Evolutionary conservation across 768 basidiomycete genomes (phyloP).

Genomic region (Albatrellus ellisii): DNA sequence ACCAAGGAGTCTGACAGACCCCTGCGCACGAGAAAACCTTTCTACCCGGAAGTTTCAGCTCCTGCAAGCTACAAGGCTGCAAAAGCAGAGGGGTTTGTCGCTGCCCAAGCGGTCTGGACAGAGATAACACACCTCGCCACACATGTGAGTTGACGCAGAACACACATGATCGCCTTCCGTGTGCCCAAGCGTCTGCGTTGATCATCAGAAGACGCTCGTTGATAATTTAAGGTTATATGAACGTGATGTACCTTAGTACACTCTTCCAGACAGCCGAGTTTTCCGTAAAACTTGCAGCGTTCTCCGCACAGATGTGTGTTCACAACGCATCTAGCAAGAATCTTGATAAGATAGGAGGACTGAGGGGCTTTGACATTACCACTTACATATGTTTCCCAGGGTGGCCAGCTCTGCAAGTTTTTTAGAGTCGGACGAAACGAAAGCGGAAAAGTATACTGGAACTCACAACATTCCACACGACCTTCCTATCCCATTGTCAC

Average conservation of each 20-base stretch:
- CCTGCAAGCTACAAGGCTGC: conserved; percentile 11
- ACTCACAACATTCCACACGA: conserved; percentile 37
- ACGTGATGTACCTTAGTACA: conserved; percentile 35
- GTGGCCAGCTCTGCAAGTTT: conserved; percentile 39
- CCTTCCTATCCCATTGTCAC: conserved; percentile 19
- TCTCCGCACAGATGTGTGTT: conserved; percentile 42
- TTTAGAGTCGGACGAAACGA: no score
- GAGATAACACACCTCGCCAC: conserved; percentile 31
- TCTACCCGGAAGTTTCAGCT: conserved; percentile 1
- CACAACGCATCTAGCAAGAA: conserved; percentile 32
- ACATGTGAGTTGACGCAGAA: conserved; percentile 38
- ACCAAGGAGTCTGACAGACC: conserved; percentile 5
- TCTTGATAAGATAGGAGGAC: neutral
- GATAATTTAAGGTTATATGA: neutral
- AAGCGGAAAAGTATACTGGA: neutral
- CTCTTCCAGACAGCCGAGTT: conserved; percentile 34
- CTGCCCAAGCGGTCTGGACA: neutral
- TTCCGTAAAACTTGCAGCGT: conserved; percentile 31
- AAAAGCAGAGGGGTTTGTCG: neutral
- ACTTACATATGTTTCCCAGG: conserved; percentile 40
- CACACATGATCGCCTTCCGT: conserved; percentile 37
- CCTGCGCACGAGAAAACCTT: conserved; percentile 7
- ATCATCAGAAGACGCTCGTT: neutral
- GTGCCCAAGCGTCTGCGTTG: conserved; percentile 35
- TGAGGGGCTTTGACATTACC: neutral